Base-by-base conservation (phyloP, 495 filamentous ascomycete species). In the Xeromyces bisporus region DNA sequence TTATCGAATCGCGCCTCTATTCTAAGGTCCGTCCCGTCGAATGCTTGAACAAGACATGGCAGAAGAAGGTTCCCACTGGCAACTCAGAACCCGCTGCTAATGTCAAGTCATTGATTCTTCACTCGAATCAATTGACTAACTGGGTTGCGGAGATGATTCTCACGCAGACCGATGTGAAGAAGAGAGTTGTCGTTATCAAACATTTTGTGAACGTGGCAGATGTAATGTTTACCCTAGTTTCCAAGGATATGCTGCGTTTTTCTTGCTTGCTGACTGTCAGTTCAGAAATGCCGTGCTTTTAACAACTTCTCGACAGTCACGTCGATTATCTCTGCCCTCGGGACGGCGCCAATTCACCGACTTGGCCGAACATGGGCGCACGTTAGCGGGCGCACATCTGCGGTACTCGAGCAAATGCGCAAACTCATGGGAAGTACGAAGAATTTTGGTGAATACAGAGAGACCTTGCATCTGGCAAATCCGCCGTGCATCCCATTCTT, bases 91-190 rank as follows among this genome's bases (percentile, higher is more conserved):
- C 86, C 7, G 85, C 91, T 16, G 66, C 82, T 2, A 96, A 97
- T 48, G 84, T 97, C 38, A 93, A 93, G 51, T 78, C 84, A 7
- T 64, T 97, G 37, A 97, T 97, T 55, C 65, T 96, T 26, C 89
- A 97, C 51, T 94, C 91, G 0, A 97, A 97, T 41, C 87, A 93
- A 51, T 70, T 96, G 53, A 96, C 89, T 12, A 97, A 96, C 52
- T 96, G 91, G 91, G 89, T 97, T 32, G 89, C 89, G n/a, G 86
- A 97, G 51, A 96, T 96, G 89, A 96, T 97, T 42, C 62, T 97
- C 43, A 83, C 73, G 2, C 91, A 97, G 50, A 64, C 69, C 18
- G 89, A 96, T 50, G 81, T 93, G 29, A 89, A 86, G 61, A 92
- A 92, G 53, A 70, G 89, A 37, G 89, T 96, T 16, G 76, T 91